These are phyloP conservation scores for Erysimum cheiri DNA, from an alignment of 441 rosid genomes.

Conservation along the genomic window DNA sequence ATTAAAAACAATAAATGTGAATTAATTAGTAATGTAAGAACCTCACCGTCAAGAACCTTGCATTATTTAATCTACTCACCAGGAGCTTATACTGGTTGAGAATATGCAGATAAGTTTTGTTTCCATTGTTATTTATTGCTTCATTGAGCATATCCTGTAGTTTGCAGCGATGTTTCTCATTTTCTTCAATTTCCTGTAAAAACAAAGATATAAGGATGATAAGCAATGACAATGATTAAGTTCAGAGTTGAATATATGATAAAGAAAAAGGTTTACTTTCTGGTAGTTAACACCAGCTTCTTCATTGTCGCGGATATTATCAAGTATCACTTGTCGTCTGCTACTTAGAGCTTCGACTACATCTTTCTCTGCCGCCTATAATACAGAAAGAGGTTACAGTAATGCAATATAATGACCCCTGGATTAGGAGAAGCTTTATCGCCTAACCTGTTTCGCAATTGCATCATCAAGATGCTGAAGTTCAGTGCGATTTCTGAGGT, in stretches of 20 bases:
- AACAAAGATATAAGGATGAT: conserved; percentile 19
- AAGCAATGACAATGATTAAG: conserved; percentile 3
- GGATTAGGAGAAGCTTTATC: conserved; percentile 6
- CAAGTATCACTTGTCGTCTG: conserved; percentile 91
- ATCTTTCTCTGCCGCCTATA: conserved; percentile 72
- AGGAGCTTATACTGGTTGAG: conserved; percentile 91
- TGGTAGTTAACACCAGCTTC: conserved; percentile 84
- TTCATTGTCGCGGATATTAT: conserved; percentile 95
- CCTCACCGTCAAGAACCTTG: too few relatives aligned
- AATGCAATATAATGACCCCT: conserved; percentile 6
- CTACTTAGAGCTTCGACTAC: conserved; percentile 65
- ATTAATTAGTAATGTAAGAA: too few relatives aligned
- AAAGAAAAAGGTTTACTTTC: conserved; percentile 54
- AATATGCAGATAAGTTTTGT: conserved; percentile 84
- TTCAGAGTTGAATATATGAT: conserved; percentile 16
- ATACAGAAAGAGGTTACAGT: conserved; percentile 25
- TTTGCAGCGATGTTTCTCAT: conserved; percentile 76
- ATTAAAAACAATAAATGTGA: conserved; percentile 20
- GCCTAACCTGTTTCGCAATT: conserved; percentile 79
- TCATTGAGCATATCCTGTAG: conserved; percentile 88
- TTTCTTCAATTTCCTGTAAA: conserved; percentile 81
- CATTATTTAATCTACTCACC: conserved; percentile 84
- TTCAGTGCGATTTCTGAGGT: conserved; percentile 74
- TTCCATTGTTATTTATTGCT: conserved; percentile 77
- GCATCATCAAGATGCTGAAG: conserved; percentile 93